phyloP scores from a whole-genome alignment of 2,329 filamentous ascomycete genomes.

The Penicillium sclerotiorum region DNA sequence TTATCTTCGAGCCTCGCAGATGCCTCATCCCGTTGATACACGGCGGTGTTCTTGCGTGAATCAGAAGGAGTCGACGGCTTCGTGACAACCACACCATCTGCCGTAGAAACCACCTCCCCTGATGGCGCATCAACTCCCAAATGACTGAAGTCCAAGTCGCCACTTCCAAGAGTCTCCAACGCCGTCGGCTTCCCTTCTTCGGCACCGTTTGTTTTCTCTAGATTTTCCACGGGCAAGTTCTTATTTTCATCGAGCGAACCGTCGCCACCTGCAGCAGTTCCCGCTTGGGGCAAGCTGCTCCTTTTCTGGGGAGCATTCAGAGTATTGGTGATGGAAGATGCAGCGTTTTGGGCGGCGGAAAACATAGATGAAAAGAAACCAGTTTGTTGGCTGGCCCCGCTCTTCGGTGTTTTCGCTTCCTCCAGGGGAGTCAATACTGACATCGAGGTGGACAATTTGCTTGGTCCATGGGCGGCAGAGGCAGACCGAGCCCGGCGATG shows the following conservation, averaged over 20 bases:
- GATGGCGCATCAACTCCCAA: slow-evolving; percentile 66
- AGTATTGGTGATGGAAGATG: slow-evolving; percentile 72
- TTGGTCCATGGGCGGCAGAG: slow-evolving; percentile 65
- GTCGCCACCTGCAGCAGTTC: slow-evolving; percentile 35
- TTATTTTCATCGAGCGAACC: slow-evolving; percentile 23
- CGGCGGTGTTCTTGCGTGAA: slow-evolving; percentile 40
- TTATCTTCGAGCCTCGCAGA: slow-evolving; percentile 61
- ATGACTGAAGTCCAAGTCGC: slow-evolving; percentile 86
- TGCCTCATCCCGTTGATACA: slow-evolving; percentile 52
- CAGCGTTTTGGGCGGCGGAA: slow-evolving; percentile 89
- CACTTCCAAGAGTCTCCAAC: slow-evolving; percentile 84
- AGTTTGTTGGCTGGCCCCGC: slow-evolving; percentile 54
- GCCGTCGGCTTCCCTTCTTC: slow-evolving; percentile 68
- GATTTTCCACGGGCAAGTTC: slow-evolving; percentile 22
- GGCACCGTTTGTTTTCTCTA: slow-evolving; percentile 28
- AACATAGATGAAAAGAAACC: slow-evolving; percentile 95
- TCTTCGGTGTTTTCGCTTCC: slow-evolving; percentile 56
- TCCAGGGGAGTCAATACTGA: slow-evolving; percentile 76
- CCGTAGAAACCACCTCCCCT: slow-evolving; percentile 38
- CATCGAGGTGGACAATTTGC: slow-evolving; percentile 81
- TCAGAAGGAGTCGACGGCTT: slow-evolving; percentile 35
- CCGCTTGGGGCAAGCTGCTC: slow-evolving; percentile 36
- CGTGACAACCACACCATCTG: slow-evolving; percentile 42
- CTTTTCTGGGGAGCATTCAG: slow-evolving; percentile 55
- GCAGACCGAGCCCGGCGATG: slow-evolving; percentile 67